Evolutionary conservation across 1,284 basidiomycete species (phyloP), one percentile per base, ranked within the genome.

Genomic region (Marasmius oreades): DNA sequence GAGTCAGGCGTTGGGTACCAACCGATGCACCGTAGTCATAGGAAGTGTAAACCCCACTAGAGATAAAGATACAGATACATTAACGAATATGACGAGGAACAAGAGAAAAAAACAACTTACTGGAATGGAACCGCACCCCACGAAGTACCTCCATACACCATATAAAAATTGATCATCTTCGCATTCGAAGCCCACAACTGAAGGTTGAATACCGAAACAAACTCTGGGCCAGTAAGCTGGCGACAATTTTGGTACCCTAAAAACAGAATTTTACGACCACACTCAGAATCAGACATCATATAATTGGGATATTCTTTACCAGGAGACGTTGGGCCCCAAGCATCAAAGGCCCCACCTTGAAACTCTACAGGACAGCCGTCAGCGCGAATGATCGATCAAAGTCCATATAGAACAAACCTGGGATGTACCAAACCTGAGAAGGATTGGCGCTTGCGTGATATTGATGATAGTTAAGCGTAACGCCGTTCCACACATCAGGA

Each of bases 161-260:
- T 91, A 69, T 92, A 92, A 63, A 87, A 89, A 61, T 81, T 90
- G 52, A 90, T 82, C 55, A 91, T 61, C 65, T 91, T 90, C 3
- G 81, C 86, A 67, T 91, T 92, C 42, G 81, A 78, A 3, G 89
- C 87, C 86, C 86, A 90, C 46, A 90, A 76, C 51, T 88, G 76
- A 53, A 84, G 76, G 64, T 91, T 83, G 69, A 90, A 91, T 1
- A 91, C 89, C 45, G 82, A 86, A 67, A 85, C 77, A 71, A 91
- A 92, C 60, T 84, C 77, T 0, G 84, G 73, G 2, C 87, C 86
- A 18, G 87, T 90, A 52, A 91, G 72, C 2, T 77, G 70, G 22
- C 73, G 67, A 60, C 78, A 80, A n/a, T 70, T 66, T 0, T 56
- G 67, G 58, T 79, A 80, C 22, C 78, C 78, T 77, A 45, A n/a